phyloP scores from a whole-genome alignment of 2,329 filamentous ascomycete genomes.

The Malbranchea zuffiana region DNA sequence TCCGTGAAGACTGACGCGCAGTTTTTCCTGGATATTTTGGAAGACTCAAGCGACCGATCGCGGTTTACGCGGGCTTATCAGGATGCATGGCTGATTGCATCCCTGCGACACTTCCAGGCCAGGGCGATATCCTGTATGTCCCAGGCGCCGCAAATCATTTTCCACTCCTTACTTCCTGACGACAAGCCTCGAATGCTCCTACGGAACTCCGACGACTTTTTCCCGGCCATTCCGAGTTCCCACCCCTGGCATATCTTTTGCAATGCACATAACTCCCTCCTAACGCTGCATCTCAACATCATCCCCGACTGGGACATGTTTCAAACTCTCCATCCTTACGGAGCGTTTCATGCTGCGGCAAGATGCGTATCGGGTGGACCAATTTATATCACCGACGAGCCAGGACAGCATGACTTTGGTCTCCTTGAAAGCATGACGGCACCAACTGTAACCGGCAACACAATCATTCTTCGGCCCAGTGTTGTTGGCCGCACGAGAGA shows the following conservation, averaged over 20 bases:
- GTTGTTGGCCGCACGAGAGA: slow-evolving; percentile 60
- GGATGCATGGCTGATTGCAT: slow-evolving; percentile 72
- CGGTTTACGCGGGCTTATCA: slow-evolving; percentile 65
- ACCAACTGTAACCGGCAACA: slow-evolving; percentile 57
- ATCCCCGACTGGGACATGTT: slow-evolving; percentile 79
- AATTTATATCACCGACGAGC: slow-evolving; percentile 86
- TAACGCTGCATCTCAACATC: slow-evolving; percentile 75
- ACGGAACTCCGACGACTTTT: slow-evolving; percentile 84
- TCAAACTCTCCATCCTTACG: slow-evolving; percentile 57
- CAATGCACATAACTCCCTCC: slow-evolving; percentile 78
- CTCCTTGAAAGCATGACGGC: slow-evolving; percentile 76
- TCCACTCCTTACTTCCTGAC: slow-evolving; percentile 69
- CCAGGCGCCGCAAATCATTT: slow-evolving; percentile 73
- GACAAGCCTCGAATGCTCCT: slow-evolving; percentile 63
- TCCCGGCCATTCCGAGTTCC: slow-evolving; percentile 65
- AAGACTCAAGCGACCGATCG: slow-evolving; percentile 57
- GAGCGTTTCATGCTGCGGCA: slow-evolving; percentile 77
- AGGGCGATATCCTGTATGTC: slow-evolving; percentile 92
- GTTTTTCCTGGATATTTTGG: slow-evolving; percentile 71
- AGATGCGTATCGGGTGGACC: slow-evolving; percentile 83
- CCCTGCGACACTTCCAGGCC: slow-evolving; percentile 64
- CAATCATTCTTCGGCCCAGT: slow-evolving; percentile 70
- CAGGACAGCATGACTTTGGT: slow-evolving; percentile 64
- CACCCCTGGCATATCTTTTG: slow-evolving; percentile 94
- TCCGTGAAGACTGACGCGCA: slow-evolving; percentile 90